Conservation (phyloP, 148 eudicot genomes). For the Heliamphora exappendiculata region DNA sequence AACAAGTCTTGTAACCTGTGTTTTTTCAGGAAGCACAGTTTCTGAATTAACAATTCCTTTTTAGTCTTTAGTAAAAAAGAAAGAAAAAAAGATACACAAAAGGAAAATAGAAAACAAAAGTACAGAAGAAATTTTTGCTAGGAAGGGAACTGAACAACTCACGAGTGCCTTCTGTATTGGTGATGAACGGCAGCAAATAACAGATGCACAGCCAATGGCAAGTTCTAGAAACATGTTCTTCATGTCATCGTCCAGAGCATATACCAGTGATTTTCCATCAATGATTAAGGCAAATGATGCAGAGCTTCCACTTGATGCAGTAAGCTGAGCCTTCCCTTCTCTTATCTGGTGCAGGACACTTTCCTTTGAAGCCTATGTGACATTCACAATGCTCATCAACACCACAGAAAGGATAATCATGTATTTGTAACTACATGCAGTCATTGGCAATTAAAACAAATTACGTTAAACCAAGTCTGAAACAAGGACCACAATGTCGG, state of each 20-base stretch:
- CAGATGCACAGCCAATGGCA: conserved; percentile 79
- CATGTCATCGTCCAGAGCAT: conserved; percentile 68
- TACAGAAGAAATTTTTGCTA: background rate
- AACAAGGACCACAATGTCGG: conserved; percentile 1
- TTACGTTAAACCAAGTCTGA: background rate
- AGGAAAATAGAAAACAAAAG: background rate
- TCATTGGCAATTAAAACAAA: background rate
- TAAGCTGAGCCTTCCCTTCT: conserved; percentile 43
- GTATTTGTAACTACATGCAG: background rate
- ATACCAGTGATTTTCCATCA: conserved; percentile 82
- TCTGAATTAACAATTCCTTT: background rate
- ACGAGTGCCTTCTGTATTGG: conserved; percentile 97
- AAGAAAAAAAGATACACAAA: background rate
- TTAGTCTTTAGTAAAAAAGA: background rate
- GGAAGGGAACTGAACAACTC: conserved; percentile 19
- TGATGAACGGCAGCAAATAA: conserved; percentile 91
- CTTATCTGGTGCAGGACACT: conserved; percentile 56
- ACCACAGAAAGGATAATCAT: background rate
- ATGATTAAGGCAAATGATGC: conserved; percentile 77
- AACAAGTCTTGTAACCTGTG: conserved; percentile 60
- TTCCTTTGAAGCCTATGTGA: conserved; percentile 56
- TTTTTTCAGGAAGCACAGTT: background rate
- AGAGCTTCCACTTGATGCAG: conserved; percentile 26
- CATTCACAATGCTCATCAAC: background rate
- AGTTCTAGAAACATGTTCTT: conserved; percentile 58